phyloP scores from a whole-genome alignment of 2,329 filamentous ascomycete genomes.

The Lasiodiplodia theobromae region DNA sequence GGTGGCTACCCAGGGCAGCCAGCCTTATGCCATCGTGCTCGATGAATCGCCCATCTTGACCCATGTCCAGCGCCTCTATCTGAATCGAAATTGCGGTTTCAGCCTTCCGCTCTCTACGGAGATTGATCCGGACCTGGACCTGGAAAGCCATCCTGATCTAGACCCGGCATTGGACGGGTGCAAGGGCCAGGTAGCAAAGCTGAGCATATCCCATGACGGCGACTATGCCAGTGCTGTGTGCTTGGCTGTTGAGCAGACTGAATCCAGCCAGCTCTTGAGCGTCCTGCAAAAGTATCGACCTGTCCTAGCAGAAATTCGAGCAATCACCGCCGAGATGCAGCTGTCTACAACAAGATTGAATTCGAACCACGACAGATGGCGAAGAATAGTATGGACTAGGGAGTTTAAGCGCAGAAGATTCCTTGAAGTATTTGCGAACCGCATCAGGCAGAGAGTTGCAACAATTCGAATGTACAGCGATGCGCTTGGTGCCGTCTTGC shows the following conservation, averaged over 20 bases:
- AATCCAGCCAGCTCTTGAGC: not conserved
- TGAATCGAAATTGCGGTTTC: conserved; percentile 8
- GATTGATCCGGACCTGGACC: not conserved
- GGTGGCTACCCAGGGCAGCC: not conserved
- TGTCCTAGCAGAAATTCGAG: not conserved
- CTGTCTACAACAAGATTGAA: not conserved
- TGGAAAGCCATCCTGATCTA: not conserved
- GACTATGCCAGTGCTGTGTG: conserved; percentile 76
- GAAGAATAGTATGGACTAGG: too few species aligned
- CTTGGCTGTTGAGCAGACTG: conserved; percentile 3
- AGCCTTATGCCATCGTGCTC: conserved; percentile 31
- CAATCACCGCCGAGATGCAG: not conserved
- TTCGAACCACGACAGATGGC: too few species aligned
- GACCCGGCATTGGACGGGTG: conserved; percentile 32
- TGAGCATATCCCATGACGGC: conserved; percentile 89
- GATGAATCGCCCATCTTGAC: conserved; percentile 30
- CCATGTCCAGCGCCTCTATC: conserved; percentile 40
- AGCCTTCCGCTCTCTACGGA: not conserved
- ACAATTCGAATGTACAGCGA: not conserved
- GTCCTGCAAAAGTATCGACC: not conserved
- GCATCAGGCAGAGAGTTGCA: not conserved
- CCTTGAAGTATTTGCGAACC: not conserved
- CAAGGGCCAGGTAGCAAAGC: conserved; percentile 63
- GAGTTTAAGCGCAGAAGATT: too few species aligned
- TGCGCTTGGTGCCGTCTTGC: not conserved